Conservation (phyloP, 306 rosid genomes). For the Spatholobus suberectus region DNA sequence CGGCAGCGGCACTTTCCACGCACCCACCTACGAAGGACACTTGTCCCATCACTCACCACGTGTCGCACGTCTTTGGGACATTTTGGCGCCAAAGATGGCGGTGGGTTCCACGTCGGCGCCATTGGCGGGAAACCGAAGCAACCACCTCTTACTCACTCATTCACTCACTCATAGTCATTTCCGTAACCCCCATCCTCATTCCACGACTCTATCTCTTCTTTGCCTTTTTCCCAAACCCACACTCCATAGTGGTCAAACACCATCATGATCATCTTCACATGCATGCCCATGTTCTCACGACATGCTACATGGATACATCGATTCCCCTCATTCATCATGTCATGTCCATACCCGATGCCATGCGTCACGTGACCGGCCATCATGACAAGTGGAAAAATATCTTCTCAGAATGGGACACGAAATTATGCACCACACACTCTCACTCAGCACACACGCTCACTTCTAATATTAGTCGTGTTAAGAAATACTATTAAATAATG, state of each 20-base stretch:
- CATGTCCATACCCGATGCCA: background rate
- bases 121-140: constrained; percentile 51
- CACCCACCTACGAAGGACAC: constrained; percentile 29
- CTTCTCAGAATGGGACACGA: constrained; percentile 7
- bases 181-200: constrained; percentile 26
- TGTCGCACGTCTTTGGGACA: background rate
- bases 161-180: constrained; percentile 15
- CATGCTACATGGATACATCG: background rate
- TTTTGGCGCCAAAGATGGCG: constrained; percentile 41
- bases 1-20: constrained; percentile 46
- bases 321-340: background rate
- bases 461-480: background rate
- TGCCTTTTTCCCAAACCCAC: background rate
- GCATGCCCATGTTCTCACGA: background rate
- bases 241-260: constrained; percentile 16
- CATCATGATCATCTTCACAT: constrained; percentile 20
- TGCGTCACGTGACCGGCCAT: constrained; percentile 45
- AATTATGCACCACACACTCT: constrained; percentile 12
- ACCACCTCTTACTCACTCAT: background rate
- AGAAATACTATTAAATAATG: background rate
- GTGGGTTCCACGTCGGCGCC: constrained; percentile 42
- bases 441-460: constrained; percentile 35
- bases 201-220: background rate
- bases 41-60: constrained; percentile 33
- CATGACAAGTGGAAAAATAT: constrained; percentile 23